These are phyloP conservation scores for Ampelocalamus luodianensis DNA, from an alignment of 176 grass and related monocot species.

Conservation along the genomic window DNA sequence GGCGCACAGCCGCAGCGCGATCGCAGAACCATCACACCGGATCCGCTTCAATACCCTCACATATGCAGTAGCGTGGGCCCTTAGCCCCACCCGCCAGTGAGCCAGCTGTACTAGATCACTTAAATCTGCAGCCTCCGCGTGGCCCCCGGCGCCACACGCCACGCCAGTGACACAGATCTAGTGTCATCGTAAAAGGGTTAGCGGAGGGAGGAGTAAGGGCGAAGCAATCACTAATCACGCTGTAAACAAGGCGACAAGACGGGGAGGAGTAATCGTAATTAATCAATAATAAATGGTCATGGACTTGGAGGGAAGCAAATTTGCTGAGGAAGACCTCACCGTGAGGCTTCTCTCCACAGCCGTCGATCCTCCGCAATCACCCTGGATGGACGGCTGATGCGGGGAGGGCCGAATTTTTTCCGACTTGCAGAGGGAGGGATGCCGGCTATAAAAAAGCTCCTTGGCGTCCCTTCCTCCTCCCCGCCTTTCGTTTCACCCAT, in stretches of 20 bases:
- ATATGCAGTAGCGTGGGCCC: background rate
- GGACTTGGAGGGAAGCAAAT: too few species aligned
- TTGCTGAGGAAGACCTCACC: too few species aligned
- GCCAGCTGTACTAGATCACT: background rate
- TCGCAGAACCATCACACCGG: background rate
- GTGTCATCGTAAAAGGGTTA: background rate
- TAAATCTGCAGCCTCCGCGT: background rate
- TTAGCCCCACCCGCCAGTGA: background rate
- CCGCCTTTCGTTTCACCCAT: constrained; percentile 27
- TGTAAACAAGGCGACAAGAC: background rate
- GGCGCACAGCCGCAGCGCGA: background rate
- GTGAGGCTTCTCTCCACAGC: too few species aligned
- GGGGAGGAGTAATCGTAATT: background rate
- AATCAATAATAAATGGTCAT: background rate
- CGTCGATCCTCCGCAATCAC: too few species aligned
- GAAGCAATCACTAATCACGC: constrained; percentile 26
- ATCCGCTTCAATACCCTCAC: background rate
- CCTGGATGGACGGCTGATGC: too few species aligned
- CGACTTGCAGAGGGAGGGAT: background rate
- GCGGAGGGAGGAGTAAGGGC: constrained; percentile 25
- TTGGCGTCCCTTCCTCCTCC: constrained; percentile 24
- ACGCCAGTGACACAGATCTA: background rate
- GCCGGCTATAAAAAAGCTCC: constrained; percentile 55
- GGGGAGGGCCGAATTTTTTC: too few species aligned
- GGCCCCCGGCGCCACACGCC: background rate